Evolutionary conservation across 2,329 filamentous ascomycete species (phyloP).

Genomic region (Venturia aucupariae): DNA sequence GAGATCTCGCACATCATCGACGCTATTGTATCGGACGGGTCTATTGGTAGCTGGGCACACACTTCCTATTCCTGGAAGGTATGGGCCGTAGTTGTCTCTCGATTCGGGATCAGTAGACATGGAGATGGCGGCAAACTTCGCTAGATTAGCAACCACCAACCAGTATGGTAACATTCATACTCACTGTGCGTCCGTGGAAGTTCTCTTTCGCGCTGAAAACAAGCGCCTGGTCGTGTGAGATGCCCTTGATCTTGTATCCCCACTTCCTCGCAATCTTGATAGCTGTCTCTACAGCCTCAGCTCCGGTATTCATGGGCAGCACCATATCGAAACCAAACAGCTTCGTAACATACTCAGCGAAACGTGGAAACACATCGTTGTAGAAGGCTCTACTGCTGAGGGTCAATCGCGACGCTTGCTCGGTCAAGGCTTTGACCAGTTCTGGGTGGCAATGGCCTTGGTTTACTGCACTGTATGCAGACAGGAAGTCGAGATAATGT

Average conservation of each 20-base stretch:
- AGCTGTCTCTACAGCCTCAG: conserved; percentile 90
- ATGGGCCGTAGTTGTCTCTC: conserved; percentile 92
- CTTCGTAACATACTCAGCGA: conserved; percentile 82
- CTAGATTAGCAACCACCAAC: background rate
- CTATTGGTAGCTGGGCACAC: conserved; percentile 65
- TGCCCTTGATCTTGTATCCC: conserved; percentile 94
- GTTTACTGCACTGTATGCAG: conserved; percentile 95
- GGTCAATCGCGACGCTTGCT: conserved; percentile 83
- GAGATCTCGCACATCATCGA: conserved; percentile 67
- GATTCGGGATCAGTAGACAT: conserved; percentile 94
- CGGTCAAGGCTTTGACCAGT: conserved; percentile 78
- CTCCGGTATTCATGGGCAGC: conserved; percentile 94
- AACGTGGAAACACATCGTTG: conserved; percentile 95
- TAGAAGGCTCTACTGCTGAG: conserved; percentile 93
- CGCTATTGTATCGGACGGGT: conserved; percentile 77
- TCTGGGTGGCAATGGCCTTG: conserved; percentile 97
- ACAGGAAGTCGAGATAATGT: conserved; percentile 95
- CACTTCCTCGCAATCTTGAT: conserved; percentile 96
- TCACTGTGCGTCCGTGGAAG: conserved; percentile 90
- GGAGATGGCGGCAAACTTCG: conserved; percentile 83
- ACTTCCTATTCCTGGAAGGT: conserved; percentile 80
- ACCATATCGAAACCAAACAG: conserved; percentile 97
- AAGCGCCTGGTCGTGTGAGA: conserved; percentile 72
- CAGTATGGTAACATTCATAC: conserved; percentile 26
- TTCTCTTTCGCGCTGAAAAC: conserved; percentile 82